Percentiles rank a stretch among this genome's conserved stretches.
These are phyloP conservation scores for Carex kokanica DNA, from an alignment of 176 grass and related monocot species.

Conservation along the genomic window DNA sequence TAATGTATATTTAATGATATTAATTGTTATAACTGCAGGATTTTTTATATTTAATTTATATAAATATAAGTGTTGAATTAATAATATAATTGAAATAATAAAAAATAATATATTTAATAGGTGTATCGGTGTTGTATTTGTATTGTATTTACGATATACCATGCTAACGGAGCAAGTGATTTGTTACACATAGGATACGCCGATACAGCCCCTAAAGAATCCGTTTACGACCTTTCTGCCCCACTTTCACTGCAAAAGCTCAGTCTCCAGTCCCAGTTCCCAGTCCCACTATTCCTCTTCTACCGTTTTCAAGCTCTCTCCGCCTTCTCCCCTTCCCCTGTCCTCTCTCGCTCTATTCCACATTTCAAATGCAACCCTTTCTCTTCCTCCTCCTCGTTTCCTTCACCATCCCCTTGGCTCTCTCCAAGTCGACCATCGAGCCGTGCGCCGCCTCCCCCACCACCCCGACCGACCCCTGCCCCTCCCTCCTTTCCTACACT, in stretches of 20 bases:
- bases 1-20: too few relatives aligned
- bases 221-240: neutral
- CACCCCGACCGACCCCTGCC: slow-evolving; percentile 50
- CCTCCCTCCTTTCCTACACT: slow-evolving; percentile 75
- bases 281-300: neutral
- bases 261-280: neutral
- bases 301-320: neutral
- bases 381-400: slow-evolving; percentile 17
- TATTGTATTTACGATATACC: too few relatives aligned
- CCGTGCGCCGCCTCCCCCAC: slow-evolving; percentile 58
- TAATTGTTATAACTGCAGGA: too few relatives aligned
- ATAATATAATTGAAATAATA: too few relatives aligned
- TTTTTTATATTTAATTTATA: too few relatives aligned
- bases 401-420: neutral
- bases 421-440: slow-evolving; percentile 67
- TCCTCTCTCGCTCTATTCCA: neutral
- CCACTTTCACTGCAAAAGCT: neutral
- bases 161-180: neutral
- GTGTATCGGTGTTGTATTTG: too few relatives aligned
- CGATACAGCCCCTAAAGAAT: neutral
- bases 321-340: neutral
- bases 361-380: slow-evolving; percentile 12
- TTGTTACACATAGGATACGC: neutral
- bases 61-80: too few relatives aligned
- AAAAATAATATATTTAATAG: too few relatives aligned